phyloP scores from a whole-genome alignment of 139 green algal species.

The Raphidocelis subcapitata region DNA sequence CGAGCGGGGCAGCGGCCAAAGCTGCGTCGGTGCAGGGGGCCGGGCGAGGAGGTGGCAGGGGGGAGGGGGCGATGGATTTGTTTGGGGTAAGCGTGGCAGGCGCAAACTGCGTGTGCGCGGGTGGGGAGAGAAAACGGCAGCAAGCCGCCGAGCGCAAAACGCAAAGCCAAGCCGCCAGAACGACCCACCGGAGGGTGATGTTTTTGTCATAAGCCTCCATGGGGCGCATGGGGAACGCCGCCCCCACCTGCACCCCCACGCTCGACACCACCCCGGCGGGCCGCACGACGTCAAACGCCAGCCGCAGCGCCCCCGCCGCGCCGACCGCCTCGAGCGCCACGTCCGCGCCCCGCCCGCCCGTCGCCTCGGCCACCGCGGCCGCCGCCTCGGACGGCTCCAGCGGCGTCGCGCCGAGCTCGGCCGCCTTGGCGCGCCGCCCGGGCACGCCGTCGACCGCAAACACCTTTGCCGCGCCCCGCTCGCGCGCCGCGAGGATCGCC shows the following conservation, averaged over 20 bases:
- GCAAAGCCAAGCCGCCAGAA: no score
- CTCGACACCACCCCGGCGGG: constrained; percentile 45
- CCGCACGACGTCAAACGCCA: constrained; percentile 60
- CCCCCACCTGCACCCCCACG: constrained; percentile 46
- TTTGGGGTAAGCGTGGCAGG: no score
- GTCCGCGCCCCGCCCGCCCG: constrained; percentile 54
- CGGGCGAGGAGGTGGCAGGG: no score
- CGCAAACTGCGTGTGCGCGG: no score
- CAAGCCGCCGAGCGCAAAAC: no score
- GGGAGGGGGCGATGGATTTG: no score
- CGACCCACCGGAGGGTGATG: constrained; percentile 23
- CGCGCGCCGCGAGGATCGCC: constrained; percentile 44
- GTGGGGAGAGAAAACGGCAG: no score
- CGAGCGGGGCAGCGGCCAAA: neutral
- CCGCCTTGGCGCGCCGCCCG: constrained; percentile 52
- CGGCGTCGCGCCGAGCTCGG: constrained; percentile 39
- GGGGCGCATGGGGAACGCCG: constrained; percentile 48
- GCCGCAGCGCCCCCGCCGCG: constrained; percentile 5
- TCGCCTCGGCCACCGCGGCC: constrained; percentile 6
- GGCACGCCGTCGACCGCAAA: constrained; percentile 62
- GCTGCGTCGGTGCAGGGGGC: no score
- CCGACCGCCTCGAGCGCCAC: constrained; percentile 55
- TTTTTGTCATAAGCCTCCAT: constrained; percentile 59
- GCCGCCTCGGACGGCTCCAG: constrained; percentile 17
- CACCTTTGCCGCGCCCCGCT: constrained; percentile 38